Base-by-base conservation (phyloP, 1,139 yeast genomes). In the Suhomyces choctaworum region DNA sequence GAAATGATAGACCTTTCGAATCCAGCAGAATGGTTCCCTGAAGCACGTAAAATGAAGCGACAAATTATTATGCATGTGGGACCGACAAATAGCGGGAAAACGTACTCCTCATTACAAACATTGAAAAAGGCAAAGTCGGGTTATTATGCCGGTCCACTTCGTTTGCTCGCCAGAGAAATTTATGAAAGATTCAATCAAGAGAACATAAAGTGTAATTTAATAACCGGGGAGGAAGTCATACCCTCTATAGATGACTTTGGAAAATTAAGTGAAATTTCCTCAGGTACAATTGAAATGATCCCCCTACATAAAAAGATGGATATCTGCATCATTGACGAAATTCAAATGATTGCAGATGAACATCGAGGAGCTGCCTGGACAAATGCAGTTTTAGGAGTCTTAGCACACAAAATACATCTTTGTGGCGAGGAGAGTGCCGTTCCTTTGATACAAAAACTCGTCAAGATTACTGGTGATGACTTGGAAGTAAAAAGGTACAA, bases 41-140 rank as follows among this genome's bases (percentile, higher is more conserved):
- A 73, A 32, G 95, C 98, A 0, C 69, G 98, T 28, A 78, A 81
- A 44, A 70, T 89, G 67, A 81, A 79, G 45, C 69, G 99, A 26
- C 82, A 83, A 39, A 73, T 92, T 29, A 73, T 82, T 14, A 76
- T 94, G 79, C 99, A 92, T 57, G 88, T 92, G 13, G 99, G 99
- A 0, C 98, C 99, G 0, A 92, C 99, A 0, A 92, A 92, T 56
- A 82, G 94, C 48, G 99, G 99, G n/a, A 92, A 92, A 53, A 92
- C 98, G 0, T 85, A 86, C 54, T 75, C 78, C 32, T 96, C 97
- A 0, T 64, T 92, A 28, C 73, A 83, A 50, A 73, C 79, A 36
- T 67, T 92, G 29, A 79, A 80, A 46, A 51, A 60, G n/a, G 80
- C 90, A 7, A 70, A 76, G 25, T 73, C 82, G n/a, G 98, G 98